phyloP scores from a whole-genome alignment of 176 grass and related monocot genomes.

The Ensete glaucum region DNA sequence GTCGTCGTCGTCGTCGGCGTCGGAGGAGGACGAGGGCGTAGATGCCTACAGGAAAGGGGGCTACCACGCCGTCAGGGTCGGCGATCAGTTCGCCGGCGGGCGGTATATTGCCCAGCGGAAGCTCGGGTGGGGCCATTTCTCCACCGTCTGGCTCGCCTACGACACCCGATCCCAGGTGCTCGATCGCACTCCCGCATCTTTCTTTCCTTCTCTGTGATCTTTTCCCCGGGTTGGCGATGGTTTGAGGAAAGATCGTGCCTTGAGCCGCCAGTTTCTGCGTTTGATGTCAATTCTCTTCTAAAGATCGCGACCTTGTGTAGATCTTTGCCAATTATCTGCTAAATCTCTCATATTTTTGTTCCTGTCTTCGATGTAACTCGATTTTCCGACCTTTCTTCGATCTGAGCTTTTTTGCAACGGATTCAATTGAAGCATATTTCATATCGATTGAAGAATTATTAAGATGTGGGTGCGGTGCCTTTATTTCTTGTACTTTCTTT shows the following conservation, averaged over 20 bases:
- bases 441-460: background rate
- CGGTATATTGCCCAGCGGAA: slow-evolving; percentile 78
- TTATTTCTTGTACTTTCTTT: background rate
- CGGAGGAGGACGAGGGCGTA: slow-evolving; percentile 84
- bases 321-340: background rate
- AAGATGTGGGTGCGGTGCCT: background rate
- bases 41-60: slow-evolving; percentile 88
- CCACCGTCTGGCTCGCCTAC: slow-evolving; percentile 92
- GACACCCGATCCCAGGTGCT: slow-evolving; percentile 49
- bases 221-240: background rate
- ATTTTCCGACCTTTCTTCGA: background rate
- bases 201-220: background rate
- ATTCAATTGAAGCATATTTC: background rate
- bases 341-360: background rate
- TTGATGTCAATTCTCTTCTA: background rate
- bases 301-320: background rate
- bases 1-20: slow-evolving; percentile 53
- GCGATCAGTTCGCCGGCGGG: slow-evolving; percentile 58
- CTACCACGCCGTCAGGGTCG: slow-evolving; percentile 70
- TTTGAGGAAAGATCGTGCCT: background rate
- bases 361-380: background rate
- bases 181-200: background rate
- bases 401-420: background rate
- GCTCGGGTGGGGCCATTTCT: slow-evolving; percentile 93
- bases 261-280: background rate